Percentiles rank a stretch among this genome's conserved stretches.
Evolutionary conservation across 1,139 yeast species (phyloP).

Genomic region (Meyerozyma carpophila): DNA sequence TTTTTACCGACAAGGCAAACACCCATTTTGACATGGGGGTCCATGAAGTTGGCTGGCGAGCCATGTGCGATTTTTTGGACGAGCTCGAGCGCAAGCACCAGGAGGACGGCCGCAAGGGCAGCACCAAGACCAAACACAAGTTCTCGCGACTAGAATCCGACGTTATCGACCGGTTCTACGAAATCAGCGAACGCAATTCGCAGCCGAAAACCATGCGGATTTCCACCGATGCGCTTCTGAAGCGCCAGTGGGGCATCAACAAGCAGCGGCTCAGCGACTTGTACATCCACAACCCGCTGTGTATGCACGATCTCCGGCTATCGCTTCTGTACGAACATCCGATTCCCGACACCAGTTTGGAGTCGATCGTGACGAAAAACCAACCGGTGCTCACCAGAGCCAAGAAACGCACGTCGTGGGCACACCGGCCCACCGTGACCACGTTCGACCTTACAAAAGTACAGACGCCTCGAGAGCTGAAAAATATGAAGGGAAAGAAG

Average conservation of each 20-base stretch:
- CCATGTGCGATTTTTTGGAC: constrained; percentile 51
- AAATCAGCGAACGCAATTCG: constrained; percentile 35
- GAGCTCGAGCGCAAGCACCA: constrained; percentile 47
- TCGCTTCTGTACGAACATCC: constrained; percentile 78
- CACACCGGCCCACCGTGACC: constrained; percentile 65
- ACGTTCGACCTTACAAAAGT: constrained; percentile 69
- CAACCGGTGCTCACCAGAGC: constrained; percentile 51
- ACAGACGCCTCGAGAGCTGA: constrained; percentile 39
- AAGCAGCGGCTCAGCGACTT: constrained; percentile 70
- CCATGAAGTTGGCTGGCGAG: constrained; percentile 61
- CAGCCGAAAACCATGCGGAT: constrained; percentile 60
- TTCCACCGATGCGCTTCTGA: constrained; percentile 52
- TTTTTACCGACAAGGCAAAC: constrained; percentile 51
- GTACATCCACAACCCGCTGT: constrained; percentile 69
- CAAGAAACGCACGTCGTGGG: constrained; percentile 59
- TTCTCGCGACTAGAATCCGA: constrained; percentile 38
- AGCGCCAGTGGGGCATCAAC: constrained; percentile 61
- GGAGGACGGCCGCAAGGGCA: constrained; percentile 26
- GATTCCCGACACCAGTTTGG: constrained; percentile 48
- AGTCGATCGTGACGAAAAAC: constrained; percentile 29
- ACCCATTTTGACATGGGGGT: constrained; percentile 68
- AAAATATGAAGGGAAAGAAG: constrained; percentile 36
- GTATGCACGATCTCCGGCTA: constrained; percentile 70
- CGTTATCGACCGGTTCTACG: constrained; percentile 37
- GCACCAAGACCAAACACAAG: constrained; percentile 33